phyloP scores from a whole-genome alignment of 1,284 basidiomycete genomes.

The Papiliotrema terrestris region DNA sequence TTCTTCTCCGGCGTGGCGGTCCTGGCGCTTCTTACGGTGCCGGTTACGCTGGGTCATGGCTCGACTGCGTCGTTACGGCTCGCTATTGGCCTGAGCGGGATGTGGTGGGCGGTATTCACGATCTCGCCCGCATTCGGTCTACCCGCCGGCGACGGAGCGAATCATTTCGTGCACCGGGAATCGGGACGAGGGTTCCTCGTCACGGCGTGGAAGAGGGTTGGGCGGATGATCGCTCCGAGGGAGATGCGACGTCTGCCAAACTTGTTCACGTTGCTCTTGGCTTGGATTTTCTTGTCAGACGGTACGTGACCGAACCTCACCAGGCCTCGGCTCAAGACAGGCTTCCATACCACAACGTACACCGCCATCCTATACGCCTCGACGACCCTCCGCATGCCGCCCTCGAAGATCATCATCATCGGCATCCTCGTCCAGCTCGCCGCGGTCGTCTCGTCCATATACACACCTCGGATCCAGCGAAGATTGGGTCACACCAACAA shows the following conservation, averaged over 20 bases:
- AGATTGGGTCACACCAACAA: slow-evolving; percentile 63
- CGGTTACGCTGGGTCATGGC: slow-evolving; percentile 63
- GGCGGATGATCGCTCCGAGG: slow-evolving; percentile 62
- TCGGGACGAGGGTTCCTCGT: slow-evolving; percentile 1
- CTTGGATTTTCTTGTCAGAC: slow-evolving; percentile 89
- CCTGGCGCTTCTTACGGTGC: slow-evolving; percentile 69
- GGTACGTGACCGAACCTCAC: slow-evolving; percentile 53
- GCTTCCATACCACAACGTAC: slow-evolving; percentile 47
- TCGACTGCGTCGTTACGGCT: slow-evolving; percentile 70
- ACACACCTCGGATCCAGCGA: slow-evolving; percentile 37
- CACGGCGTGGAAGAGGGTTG: slow-evolving; percentile 37
- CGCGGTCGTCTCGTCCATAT: slow-evolving; percentile 45
- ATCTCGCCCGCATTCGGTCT: slow-evolving; percentile 71
- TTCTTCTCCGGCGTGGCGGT: slow-evolving; percentile 67
- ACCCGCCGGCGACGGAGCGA: slow-evolving; percentile 52
- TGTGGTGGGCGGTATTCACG: slow-evolving; percentile 80
- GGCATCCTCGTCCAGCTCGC: slow-evolving; percentile 47
- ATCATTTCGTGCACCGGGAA: neutral
- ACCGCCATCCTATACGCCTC: slow-evolving; percentile 47
- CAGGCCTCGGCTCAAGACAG: slow-evolving; percentile 9
- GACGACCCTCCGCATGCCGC: slow-evolving; percentile 46
- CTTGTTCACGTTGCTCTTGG: slow-evolving; percentile 78
- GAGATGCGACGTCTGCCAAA: slow-evolving; percentile 71
- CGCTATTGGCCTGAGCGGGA: slow-evolving; percentile 71
- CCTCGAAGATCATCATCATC: slow-evolving; percentile 50